These are phyloP conservation scores for Exophiala sp. DNA, from an alignment of 2,329 filamentous ascomycete species.

Conservation along the genomic window DNA sequence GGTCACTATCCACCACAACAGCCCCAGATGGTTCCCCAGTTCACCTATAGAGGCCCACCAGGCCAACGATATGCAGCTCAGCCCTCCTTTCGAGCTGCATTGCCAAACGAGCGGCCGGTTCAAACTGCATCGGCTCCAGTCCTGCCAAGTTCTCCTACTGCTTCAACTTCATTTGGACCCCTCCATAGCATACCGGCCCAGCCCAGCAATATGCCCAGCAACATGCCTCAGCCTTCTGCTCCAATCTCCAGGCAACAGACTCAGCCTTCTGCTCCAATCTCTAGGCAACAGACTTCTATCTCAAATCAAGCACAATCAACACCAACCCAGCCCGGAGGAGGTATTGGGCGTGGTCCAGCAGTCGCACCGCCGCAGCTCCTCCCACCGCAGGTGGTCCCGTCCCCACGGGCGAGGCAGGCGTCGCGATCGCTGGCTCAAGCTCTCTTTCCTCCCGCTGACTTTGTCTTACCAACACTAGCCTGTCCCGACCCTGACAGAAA, in stretches of 20 bases:
- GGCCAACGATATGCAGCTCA: background rate
- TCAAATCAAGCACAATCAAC: background rate
- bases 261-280: background rate
- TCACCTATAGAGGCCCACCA: background rate
- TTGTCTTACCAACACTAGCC: constrained; percentile 4
- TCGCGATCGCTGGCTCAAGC: background rate
- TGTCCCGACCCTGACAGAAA: constrained; percentile 42
- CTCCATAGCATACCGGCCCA: background rate
- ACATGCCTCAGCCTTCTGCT: too few species aligned
- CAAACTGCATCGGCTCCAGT: background rate
- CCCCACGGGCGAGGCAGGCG: background rate
- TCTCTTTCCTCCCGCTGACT: constrained; percentile 7
- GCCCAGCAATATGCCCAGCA: too few species aligned
- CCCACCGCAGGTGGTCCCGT: background rate
- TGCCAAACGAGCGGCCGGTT: background rate
- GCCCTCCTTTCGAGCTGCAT: background rate
- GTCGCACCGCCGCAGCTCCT: background rate
- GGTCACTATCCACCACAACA: background rate
- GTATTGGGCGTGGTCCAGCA: background rate
- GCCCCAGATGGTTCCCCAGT: background rate
- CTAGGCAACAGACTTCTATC: background rate
- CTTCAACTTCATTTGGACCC: background rate
- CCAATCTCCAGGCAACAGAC: background rate
- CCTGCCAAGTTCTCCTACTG: background rate
- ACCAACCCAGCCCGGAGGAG: background rate